phyloP scores from a whole-genome alignment of 2,329 filamentous ascomycete species.

The Paramyrothecium sp. region DNA sequence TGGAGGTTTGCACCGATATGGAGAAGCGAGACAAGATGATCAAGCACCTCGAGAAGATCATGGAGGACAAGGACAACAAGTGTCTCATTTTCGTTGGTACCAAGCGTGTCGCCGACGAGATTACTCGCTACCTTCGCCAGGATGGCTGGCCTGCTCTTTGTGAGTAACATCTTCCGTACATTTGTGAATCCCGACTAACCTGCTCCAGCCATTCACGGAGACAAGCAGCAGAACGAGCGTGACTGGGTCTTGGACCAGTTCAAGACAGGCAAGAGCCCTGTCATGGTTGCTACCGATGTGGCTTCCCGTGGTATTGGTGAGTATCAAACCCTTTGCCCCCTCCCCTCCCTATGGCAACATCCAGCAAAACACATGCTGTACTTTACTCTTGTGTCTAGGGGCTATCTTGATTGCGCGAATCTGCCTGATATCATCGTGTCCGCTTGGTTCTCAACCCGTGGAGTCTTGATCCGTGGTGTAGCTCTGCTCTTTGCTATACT shows the following conservation, averaged over 20 bases:
- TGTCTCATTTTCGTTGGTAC: conserved; percentile 90
- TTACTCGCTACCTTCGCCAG: conserved; percentile 94
- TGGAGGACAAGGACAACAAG: conserved; percentile 96
- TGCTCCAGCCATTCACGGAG: conserved; percentile 83
- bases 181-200: conserved; percentile 30
- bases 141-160: conserved; percentile 97
- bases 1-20: conserved; percentile 92
- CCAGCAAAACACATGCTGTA: conserved; percentile 63
- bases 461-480: conserved; percentile 72
- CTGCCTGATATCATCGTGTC: conserved; percentile 86
- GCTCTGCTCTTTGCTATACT: conserved; percentile 60
- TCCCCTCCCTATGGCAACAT: conserved; percentile 47
- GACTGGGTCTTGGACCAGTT: conserved; percentile 99
- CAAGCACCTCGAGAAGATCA: conserved; percentile 95
- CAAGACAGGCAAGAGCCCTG: conserved; percentile 98
- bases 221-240: conserved; percentile 99
- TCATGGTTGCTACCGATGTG: conserved; percentile 99
- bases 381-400: conserved; percentile 92
- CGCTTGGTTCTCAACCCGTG: conserved; percentile 74
- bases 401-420: conserved; percentile 85
- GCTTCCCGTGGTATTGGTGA: conserved; percentile 99
- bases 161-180: conserved; percentile 52
- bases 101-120: conserved; percentile 96
- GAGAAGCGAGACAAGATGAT: conserved; percentile 98
- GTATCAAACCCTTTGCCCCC: conserved; percentile 60